Evolutionary conservation across 1,284 basidiomycete genomes (phyloP).

Genomic region (Ustilago trichophora): DNA sequence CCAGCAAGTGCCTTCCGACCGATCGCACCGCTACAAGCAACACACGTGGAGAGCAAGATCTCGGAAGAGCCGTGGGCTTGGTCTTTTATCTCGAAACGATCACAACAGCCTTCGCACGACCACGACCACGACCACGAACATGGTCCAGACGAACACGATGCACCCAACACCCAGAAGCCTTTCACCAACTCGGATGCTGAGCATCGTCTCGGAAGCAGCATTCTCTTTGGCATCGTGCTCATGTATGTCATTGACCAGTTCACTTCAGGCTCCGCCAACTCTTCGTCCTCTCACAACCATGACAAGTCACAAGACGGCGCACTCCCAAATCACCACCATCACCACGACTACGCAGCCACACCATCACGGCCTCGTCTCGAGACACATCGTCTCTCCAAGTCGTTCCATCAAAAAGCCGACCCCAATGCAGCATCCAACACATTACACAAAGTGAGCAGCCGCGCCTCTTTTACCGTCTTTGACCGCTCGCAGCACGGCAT

Average conservation of each 20-base stretch:
- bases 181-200: slow-evolving; percentile 40
- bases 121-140: slow-evolving; percentile 10
- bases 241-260: slow-evolving; percentile 58
- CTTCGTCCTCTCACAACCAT: neutral
- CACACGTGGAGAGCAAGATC: neutral
- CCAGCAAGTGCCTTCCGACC: slow-evolving; percentile 5
- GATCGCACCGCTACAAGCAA: neutral
- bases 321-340: neutral
- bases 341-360: slow-evolving; percentile 3
- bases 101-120: neutral
- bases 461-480: slow-evolving; percentile 30
- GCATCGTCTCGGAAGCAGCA: slow-evolving; percentile 49
- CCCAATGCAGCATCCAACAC: slow-evolving; percentile 1
- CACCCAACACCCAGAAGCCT: neutral
- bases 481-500: slow-evolving; percentile 23
- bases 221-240: slow-evolving; percentile 60
- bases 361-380: slow-evolving; percentile 30
- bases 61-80: slow-evolving; percentile 28
- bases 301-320: slow-evolving; percentile 11
- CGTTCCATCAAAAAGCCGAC: slow-evolving; percentile 29
- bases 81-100: slow-evolving; percentile 36
- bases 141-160: slow-evolving; percentile 3
- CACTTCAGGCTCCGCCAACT: slow-evolving; percentile 12
- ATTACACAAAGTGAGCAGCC: slow-evolving; percentile 17
- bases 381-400: slow-evolving; percentile 40